Evolutionary conservation across 1,139 yeast species (phyloP), one percentile per base, ranked within the genome.

Genomic region (Suhomyces kunorum): DNA sequence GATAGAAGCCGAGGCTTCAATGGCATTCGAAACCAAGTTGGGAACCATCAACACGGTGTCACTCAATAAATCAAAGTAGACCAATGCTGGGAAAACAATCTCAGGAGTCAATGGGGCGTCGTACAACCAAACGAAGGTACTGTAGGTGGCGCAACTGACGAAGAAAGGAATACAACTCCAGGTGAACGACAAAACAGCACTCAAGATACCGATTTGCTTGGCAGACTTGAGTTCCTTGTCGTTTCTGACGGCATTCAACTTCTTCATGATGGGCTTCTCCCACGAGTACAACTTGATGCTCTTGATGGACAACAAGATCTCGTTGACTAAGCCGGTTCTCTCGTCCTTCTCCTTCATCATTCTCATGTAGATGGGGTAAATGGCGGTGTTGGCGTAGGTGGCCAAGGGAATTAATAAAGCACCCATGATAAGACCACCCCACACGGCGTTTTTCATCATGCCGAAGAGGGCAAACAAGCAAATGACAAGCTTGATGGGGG

Each of bases 261-360:
- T 54, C 29, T 49, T 46, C 38, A 55, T 39, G 52, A 57, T 53
- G 4, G 64, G 63, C 16, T 39, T 32, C 38, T 54, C 58, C 58
- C 58, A 54, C 4, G 55, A 47, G 38, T 53, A 54, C 23, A 54
- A 44, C 40, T 54, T 54, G 49, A 56, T 52, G 38, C 60, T 55
- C 43, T 61, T 62, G 27, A 62, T 55, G 12, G 64, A 50, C 28
- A 50, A 50, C 36, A 62, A 55, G 24, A 62, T 54, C 40, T 62
- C 66, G 30, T 56, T 59, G 24, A 59, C 58, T 30, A 60, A 52
- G 9, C 56, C 47, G 8, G 62, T 55, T 43, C 66, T 49, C 32
- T 53, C 56, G 36, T 61, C 66, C 47, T 58, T 59, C 35, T 49
- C 48, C 32, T 53, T 51, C 59, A 58, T 53, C 48, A 53, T 51